Evolutionary conservation across 257 asterid genomes (phyloP).

Genomic region (Coffea canephora): DNA sequence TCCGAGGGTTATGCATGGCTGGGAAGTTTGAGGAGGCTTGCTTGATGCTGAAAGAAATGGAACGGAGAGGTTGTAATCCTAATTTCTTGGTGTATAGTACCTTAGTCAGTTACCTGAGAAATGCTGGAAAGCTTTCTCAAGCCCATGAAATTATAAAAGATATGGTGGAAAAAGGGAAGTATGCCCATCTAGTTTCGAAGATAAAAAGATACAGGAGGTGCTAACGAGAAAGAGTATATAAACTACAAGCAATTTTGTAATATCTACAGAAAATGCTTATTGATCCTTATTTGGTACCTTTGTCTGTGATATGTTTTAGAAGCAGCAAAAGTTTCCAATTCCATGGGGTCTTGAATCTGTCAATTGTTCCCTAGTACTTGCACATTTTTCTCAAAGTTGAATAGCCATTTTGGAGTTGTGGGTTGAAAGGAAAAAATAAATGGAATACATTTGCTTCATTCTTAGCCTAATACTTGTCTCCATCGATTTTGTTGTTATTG

Average conservation of each 20-base stretch:
- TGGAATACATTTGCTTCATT: not conserved
- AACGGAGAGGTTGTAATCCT: constrained; percentile 77
- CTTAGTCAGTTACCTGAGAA: constrained; percentile 66
- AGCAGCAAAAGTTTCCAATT: not conserved
- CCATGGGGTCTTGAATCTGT: not conserved
- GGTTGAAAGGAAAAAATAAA: not conserved
- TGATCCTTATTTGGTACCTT: not conserved
- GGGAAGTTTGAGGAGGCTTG: constrained; percentile 76
- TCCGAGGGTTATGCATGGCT: constrained; percentile 80
- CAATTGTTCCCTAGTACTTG: not conserved
- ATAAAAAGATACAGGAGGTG: constrained; percentile 70
- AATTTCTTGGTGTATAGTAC: constrained; percentile 94
- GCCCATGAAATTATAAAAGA: constrained; percentile 74
- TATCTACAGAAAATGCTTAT: not conserved
- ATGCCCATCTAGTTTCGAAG: constrained; percentile 62
- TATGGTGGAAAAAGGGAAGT: constrained; percentile 84
- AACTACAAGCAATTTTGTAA: constrained; percentile 3
- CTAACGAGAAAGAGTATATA: constrained; percentile 26
- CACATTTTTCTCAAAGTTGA: not conserved
- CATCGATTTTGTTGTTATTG: not conserved
- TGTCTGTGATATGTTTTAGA: constrained; percentile 1
- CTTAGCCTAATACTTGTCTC: not conserved
- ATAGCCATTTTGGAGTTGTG: not conserved
- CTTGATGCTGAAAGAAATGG: constrained; percentile 87
- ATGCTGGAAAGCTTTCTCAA: constrained; percentile 73